Percentiles rank a stretch among this genome's conserved stretches.
Evolutionary conservation across 768 basidiomycete genomes (phyloP).

Genomic region (Pleurotus sapidus): DNA sequence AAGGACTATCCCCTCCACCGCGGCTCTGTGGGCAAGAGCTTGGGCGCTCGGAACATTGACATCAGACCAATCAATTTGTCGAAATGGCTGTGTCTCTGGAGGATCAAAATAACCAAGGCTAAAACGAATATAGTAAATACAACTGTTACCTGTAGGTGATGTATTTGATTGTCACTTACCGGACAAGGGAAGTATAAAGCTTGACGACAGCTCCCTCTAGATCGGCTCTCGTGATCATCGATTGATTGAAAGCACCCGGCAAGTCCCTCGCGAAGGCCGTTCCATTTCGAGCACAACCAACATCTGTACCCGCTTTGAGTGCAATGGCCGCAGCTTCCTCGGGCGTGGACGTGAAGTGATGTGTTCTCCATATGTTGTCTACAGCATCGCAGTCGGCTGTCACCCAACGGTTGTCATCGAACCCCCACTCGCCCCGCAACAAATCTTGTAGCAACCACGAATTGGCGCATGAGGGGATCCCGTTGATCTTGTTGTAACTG

Average conservation of each 20-base stretch:
- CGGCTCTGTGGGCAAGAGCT: conserved; percentile 46
- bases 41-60: conserved; percentile 47
- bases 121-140: background rate
- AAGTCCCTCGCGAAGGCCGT: conserved; percentile 42
- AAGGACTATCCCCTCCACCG: conserved; percentile 53
- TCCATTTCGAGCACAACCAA: conserved; percentile 42
- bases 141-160: background rate
- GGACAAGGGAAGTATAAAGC: conserved; percentile 51
- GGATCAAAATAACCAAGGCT: conserved; percentile 62
- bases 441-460: conserved; percentile 50
- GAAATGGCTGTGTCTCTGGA: conserved; percentile 44
- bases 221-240: conserved; percentile 40
- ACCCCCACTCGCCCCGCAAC: conserved; percentile 49
- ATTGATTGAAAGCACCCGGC: conserved; percentile 44
- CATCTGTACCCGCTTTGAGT: conserved; percentile 50
- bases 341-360: conserved; percentile 42
- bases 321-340: conserved; percentile 47
- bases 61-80: conserved; percentile 44
- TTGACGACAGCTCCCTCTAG: conserved; percentile 41
- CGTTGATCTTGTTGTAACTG: conserved; percentile 62
- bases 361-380: conserved; percentile 46
- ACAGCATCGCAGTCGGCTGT: conserved; percentile 58
- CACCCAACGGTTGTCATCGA: conserved; percentile 51
- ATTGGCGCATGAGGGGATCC: conserved; percentile 53
- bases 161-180: conserved; percentile 27